A percentile compares a stretch with the other conserved stretches of the same genome.
Evolutionary conservation across 345 rosid genomes (phyloP).

Genomic region (Syzygium aromaticum): DNA sequence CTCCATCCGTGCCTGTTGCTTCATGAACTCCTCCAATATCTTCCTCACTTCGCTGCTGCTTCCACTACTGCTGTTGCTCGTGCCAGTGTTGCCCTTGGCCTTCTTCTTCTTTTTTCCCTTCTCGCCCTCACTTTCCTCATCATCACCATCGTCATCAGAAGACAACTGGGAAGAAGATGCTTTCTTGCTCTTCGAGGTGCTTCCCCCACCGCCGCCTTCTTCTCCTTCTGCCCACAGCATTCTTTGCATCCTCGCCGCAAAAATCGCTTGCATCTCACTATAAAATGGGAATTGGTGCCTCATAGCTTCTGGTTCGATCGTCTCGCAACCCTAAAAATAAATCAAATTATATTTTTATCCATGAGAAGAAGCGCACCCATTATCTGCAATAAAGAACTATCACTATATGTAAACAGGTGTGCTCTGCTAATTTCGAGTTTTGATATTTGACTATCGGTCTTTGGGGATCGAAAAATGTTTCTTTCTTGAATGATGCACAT

Average conservation of each 20-base stretch:
- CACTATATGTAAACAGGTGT: not conserved
- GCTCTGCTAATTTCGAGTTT: not conserved
- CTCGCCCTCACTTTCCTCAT: slow-evolving; percentile 46
- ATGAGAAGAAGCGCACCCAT: not conserved
- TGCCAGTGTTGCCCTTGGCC: slow-evolving; percentile 16
- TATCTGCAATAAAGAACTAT: not conserved
- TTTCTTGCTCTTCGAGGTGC: slow-evolving; percentile 38
- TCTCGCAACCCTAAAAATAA: slow-evolving; percentile 63
- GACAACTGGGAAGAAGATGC: slow-evolving; percentile 32
- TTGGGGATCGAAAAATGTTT: not conserved
- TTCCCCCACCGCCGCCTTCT: slow-evolving; percentile 34
- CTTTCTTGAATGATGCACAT: not conserved
- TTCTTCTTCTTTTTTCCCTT: slow-evolving; percentile 44
- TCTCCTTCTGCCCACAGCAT: slow-evolving; percentile 72
- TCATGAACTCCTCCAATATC: slow-evolving; percentile 69
- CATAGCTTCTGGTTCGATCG: slow-evolving; percentile 58
- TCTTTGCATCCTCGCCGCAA: slow-evolving; percentile 55
- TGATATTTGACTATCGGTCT: not conserved
- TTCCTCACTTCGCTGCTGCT: slow-evolving; percentile 28
- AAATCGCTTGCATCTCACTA: slow-evolving; percentile 66
- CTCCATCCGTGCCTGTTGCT: slow-evolving; percentile 72
- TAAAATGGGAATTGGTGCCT: slow-evolving; percentile 86
- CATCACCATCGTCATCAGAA: slow-evolving; percentile 73
- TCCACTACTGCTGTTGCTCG: slow-evolving; percentile 1
- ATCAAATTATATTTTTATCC: not conserved